Conservation (phyloP, 2,329 filamentous ascomycete genomes). For the Fusarium musae region DNA sequence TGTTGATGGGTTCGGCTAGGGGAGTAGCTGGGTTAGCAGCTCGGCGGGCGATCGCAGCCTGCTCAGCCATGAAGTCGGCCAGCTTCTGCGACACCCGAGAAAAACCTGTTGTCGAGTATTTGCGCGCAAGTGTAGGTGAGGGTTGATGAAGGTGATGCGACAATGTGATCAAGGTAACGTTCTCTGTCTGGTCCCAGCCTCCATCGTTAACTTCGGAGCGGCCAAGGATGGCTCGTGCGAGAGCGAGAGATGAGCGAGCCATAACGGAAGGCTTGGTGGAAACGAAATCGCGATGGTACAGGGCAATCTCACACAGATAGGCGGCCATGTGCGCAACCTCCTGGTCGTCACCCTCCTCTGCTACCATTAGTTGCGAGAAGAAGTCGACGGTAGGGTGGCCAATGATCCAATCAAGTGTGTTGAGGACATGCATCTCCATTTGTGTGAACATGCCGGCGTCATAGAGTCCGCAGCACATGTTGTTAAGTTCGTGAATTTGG, state of each 20-base stretch:
- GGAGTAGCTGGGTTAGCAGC: conserved; percentile 67
- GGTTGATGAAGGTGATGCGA: conserved; percentile 70
- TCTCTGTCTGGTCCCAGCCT: conserved; percentile 81
- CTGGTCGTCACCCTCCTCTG: conserved; percentile 80
- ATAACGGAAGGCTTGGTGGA: conserved; percentile 91
- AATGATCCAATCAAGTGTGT: conserved; percentile 95
- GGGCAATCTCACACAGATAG: conserved; percentile 93
- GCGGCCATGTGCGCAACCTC: conserved; percentile 95
- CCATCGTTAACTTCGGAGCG: conserved; percentile 79
- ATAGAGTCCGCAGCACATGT: conserved; percentile 98
- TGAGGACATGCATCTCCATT: conserved; percentile 99
- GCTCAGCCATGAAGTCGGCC: conserved; percentile 68
- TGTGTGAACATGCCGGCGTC: conserved; percentile 99
- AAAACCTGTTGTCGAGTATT: conserved; percentile 66
- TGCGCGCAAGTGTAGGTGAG: conserved; percentile 67
- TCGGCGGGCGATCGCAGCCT: conserved; percentile 65
- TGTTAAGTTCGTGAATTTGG: conserved; percentile 95
- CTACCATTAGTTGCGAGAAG: conserved; percentile 88
- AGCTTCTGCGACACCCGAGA: conserved; percentile 66
- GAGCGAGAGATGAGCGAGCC: conserved; percentile 85
- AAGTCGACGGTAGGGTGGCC: conserved; percentile 96
- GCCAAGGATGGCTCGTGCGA: conserved; percentile 86
- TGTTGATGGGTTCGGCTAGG: conserved; percentile 62
- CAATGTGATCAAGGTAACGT: conserved; percentile 70
- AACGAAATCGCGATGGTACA: conserved; percentile 98